Conservation (phyloP, 495 filamentous ascomycete genomes). For the Cudoniella acicularis region DNA sequence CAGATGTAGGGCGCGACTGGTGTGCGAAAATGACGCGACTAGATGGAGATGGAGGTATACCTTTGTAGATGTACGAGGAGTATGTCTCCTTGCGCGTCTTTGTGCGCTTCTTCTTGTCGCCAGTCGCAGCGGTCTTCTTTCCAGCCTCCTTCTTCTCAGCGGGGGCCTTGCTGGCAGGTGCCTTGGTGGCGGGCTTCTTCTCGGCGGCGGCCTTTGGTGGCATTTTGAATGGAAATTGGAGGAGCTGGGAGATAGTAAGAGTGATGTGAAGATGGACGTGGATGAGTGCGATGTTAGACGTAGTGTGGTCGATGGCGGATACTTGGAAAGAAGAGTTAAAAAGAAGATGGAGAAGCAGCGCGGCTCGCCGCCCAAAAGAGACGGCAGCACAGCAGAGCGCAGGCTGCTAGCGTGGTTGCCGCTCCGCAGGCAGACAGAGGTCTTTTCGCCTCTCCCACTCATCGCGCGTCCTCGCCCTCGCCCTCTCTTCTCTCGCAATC, state of each 20-base stretch:
- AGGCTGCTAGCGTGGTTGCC: not conserved
- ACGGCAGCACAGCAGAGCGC: not conserved
- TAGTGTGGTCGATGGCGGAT: not conserved
- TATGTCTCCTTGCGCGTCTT: constrained; percentile 99
- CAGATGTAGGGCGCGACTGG: constrained; percentile 17
- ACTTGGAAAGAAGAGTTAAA: constrained; percentile 10
- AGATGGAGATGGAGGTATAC: constrained; percentile 44
- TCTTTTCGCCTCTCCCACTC: constrained; percentile 25
- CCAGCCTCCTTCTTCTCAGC: constrained; percentile 98
- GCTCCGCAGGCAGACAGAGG: constrained; percentile 6
- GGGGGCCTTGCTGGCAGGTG: constrained; percentile 83
- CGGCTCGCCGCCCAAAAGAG: constrained; percentile 1
- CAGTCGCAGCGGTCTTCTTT: constrained; percentile 96
- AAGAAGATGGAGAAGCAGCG: constrained; percentile 15
- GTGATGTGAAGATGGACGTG: not conserved
- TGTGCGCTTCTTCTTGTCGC: constrained; percentile 99
- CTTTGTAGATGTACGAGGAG: constrained; percentile 99
- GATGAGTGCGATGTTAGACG: not conserved
- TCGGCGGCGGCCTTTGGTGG: constrained; percentile 91
- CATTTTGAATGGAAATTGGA: constrained; percentile 56
- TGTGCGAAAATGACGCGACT: constrained; percentile 19
- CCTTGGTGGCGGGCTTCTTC: constrained; percentile 98
- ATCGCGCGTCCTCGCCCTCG: constrained; percentile 20
- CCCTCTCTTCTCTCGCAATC: constrained; percentile 17
- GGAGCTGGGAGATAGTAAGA: constrained; percentile 8